A percentile compares a stretch with the other conserved stretches of the same genome.
phyloP scores from a whole-genome alignment of 2,329 filamentous ascomycete species.

The Penicillium sp. region DNA sequence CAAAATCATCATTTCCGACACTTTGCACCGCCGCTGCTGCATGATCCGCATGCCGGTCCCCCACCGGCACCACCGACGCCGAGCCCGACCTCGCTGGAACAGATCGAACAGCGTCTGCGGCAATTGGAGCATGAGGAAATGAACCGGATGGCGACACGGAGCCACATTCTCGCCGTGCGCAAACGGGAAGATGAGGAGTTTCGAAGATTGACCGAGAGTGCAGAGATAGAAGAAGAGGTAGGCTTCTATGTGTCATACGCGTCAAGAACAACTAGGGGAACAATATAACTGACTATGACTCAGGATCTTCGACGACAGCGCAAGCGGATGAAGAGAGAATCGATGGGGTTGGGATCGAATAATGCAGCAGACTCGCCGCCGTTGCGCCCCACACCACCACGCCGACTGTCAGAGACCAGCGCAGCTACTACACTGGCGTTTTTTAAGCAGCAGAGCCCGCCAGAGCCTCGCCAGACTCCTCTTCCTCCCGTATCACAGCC shows the following conservation, averaged over 20 bases:
- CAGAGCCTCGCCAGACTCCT: conserved; percentile 35
- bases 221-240: conserved; percentile 44
- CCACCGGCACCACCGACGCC: conserved; percentile 24
- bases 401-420: conserved; percentile 42
- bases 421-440: conserved; percentile 43
- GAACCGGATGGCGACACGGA: conserved; percentile 38
- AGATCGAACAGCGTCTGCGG: conserved; percentile 39
- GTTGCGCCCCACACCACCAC: conserved; percentile 37
- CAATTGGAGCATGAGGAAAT: conserved; percentile 44
- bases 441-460: conserved; percentile 44
- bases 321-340: conserved; percentile 42
- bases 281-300: background rate
- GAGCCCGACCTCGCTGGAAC: conserved; percentile 32
- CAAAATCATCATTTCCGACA: conserved; percentile 35
- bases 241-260: conserved; percentile 1
- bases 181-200: conserved; percentile 45
- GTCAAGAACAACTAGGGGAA: background rate
- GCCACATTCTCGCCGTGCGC: conserved; percentile 36
- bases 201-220: conserved; percentile 39
- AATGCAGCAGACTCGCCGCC: conserved; percentile 37
- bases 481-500: conserved; percentile 28
- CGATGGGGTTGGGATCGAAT: conserved; percentile 41
- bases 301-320: conserved; percentile 42
- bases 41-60: conserved; percentile 28
- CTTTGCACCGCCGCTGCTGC: conserved; percentile 32